Base-by-base conservation (phyloP, 1,284 basidiomycete species). In the Ustilago esculenta region DNA sequence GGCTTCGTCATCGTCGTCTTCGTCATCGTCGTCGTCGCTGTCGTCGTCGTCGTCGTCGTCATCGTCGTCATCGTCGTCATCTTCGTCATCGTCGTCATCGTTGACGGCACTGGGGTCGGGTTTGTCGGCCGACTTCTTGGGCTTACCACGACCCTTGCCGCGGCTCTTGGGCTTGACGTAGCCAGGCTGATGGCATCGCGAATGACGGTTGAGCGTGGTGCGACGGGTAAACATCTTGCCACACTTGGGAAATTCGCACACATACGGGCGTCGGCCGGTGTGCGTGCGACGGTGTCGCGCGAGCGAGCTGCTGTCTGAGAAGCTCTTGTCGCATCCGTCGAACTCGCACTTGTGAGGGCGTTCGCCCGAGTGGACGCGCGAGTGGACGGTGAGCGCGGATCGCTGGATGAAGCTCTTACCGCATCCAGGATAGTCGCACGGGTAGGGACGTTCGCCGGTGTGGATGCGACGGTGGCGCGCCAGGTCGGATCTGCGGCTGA, bases 331-430 rank as follows among this genome's bases (percentile, higher is more conserved):
- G 50, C 92, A 94, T 6, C 88, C 90, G 11, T 75, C 72, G 34
- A 77, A 77, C 57, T 80, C 78, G 83, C 92, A 94, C 58, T 86
- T 87, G 82, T 93, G 91, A 2, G 92, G 92, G 79, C 91, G 91
- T 84, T 94, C 92, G 43, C 92, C 92, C 6, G 91, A 92, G 78
- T 94, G 92, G 9, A 92, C 90, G 33, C 92, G 88, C 51, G 87
- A 86, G 81, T 94, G 92, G 5, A 94, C 92, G 45, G 90, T 90
- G 54, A 94, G 84, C 20, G 92, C 92, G 0, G 77, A 79, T 35
- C 76, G 75, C 50, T 77, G 76, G 21, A 81, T 79, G 66, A 81
- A 81, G 51, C 76, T 79, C 65, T 81, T 81, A 41, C 76, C 76
- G 48, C 80, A 81, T 10, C 75, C 88, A 17, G 84, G 82, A 73